Evolutionary conservation across 805 yeast species (phyloP).

Genomic region (Metschnikowia shivogae): DNA sequence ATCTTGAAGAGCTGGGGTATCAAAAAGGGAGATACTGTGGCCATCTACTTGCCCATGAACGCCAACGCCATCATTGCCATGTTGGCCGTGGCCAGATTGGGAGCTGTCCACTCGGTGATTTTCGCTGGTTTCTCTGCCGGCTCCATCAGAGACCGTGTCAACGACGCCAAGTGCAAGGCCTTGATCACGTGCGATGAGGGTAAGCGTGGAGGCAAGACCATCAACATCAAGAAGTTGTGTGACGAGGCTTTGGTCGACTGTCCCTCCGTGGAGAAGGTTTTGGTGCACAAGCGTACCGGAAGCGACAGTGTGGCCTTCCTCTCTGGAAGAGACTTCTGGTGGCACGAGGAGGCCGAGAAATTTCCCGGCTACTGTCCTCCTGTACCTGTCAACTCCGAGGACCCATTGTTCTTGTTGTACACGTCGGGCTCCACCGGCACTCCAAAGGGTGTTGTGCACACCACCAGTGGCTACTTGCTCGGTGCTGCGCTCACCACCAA

Average conservation of each 20-base stretch:
- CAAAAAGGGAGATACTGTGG: conserved; percentile 79
- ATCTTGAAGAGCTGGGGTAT: conserved; percentile 64
- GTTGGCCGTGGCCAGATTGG: conserved; percentile 74
- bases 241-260: conserved; percentile 71
- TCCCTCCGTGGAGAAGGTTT: conserved; percentile 63
- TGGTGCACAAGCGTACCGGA: conserved; percentile 74
- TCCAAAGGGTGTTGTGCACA: conserved; percentile 82
- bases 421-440: conserved; percentile 88
- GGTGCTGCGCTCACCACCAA: conserved; percentile 72
- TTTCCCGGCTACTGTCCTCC: conserved; percentile 70
- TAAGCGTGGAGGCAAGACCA: conserved; percentile 76
- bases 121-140: conserved; percentile 82
- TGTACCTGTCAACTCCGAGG: conserved; percentile 72
- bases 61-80: conserved; percentile 73
- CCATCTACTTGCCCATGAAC: conserved; percentile 83
- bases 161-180: conserved; percentile 66
- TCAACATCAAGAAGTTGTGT: conserved; percentile 75
- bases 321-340: conserved; percentile 66
- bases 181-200: conserved; percentile 81
- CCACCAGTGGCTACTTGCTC: conserved; percentile 74
- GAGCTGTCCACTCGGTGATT: conserved; percentile 81
- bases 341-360: conserved; percentile 67
- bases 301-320: conserved; percentile 47
- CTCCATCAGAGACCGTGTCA: conserved; percentile 66
- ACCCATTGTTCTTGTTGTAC: conserved; percentile 74